phyloP scores from a whole-genome alignment of 2,329 filamentous ascomycete species.

The Macrophomina pseudophaseolina region DNA sequence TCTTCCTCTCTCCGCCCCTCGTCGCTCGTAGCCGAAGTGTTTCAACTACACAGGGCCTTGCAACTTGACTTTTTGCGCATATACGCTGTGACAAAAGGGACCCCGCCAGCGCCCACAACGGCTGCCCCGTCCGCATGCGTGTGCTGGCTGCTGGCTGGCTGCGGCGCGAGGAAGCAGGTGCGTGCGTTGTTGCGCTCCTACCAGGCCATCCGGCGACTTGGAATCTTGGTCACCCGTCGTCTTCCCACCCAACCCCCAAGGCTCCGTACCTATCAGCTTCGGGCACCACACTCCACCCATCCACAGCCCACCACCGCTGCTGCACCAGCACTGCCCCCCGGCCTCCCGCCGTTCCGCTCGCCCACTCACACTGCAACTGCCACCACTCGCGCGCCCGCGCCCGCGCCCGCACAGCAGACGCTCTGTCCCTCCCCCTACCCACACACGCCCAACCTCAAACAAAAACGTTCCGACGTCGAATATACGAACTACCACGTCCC shows the following conservation, averaged over 20 bases:
- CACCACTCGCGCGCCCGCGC: neutral
- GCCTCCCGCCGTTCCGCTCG: constrained; percentile 13
- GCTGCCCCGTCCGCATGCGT: neutral
- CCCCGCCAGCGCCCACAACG: neutral
- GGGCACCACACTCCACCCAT: constrained; percentile 7
- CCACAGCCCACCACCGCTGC: neutral
- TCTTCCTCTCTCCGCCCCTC: neutral
- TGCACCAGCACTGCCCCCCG: constrained; percentile 1
- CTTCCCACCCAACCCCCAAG: neutral
- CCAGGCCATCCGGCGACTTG: constrained; percentile 1
- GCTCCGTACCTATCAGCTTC: constrained; percentile 16
- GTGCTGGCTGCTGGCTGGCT: neutral
- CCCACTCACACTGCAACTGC: neutral
- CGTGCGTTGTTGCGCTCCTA: constrained; percentile 3
- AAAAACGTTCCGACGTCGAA: neutral
- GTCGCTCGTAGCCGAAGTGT: constrained; percentile 8
- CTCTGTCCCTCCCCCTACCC: neutral
- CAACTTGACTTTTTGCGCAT: neutral
- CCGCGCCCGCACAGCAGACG: neutral
- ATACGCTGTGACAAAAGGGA: neutral
- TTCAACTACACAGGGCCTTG: constrained; percentile 17
- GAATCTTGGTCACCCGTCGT: constrained; percentile 6
- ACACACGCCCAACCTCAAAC: neutral
- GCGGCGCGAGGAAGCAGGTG: neutral
- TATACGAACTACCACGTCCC: constrained; percentile 8